These are phyloP conservation scores for Ceriops decandra DNA, from an alignment of 345 rosid species.

Conservation along the genomic window DNA sequence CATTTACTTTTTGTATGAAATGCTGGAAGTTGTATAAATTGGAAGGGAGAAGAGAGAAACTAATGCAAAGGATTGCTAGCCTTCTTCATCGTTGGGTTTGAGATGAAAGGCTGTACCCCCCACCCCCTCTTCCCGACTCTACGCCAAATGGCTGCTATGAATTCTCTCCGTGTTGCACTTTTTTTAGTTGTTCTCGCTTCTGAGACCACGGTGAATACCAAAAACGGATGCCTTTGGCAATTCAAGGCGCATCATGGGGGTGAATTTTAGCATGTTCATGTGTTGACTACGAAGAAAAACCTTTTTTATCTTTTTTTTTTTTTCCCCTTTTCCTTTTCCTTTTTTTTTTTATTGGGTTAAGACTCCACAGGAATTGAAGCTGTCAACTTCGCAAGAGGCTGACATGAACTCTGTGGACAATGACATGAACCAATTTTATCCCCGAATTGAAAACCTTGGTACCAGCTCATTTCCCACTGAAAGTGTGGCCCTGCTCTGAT, in stretches of 20 bases:
- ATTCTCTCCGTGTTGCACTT: conserved; percentile 1
- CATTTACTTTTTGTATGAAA: conserved; percentile 25
- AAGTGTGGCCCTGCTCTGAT: too few relatives aligned
- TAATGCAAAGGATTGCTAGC: conserved; percentile 23
- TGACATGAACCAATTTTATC: too few relatives aligned
- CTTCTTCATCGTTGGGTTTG: conserved; percentile 26
- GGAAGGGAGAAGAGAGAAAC: conserved; percentile 29
- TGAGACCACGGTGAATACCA: not conserved
- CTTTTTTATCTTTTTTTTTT: not conserved
- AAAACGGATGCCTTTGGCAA: not conserved
- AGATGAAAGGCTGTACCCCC: conserved; percentile 24
- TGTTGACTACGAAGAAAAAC: not conserved
- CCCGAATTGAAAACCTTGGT: too few relatives aligned
- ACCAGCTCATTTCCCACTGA: too few relatives aligned
- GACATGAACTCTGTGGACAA: too few relatives aligned
- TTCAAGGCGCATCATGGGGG: conserved; percentile 1
- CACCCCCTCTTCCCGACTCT: conserved; percentile 22
- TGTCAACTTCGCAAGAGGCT: too few relatives aligned
- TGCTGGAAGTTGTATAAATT: conserved; percentile 40
- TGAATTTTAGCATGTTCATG: not conserved
- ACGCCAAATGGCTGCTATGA: conserved; percentile 27
- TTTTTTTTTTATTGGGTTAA: too few relatives aligned
- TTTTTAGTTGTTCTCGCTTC: not conserved
- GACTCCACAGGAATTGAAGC: too few relatives aligned
- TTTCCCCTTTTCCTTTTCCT: not conserved